Evolutionary conservation across 2,329 filamentous ascomycete genomes (phyloP).

Genomic region (Polychaeton citri): DNA sequence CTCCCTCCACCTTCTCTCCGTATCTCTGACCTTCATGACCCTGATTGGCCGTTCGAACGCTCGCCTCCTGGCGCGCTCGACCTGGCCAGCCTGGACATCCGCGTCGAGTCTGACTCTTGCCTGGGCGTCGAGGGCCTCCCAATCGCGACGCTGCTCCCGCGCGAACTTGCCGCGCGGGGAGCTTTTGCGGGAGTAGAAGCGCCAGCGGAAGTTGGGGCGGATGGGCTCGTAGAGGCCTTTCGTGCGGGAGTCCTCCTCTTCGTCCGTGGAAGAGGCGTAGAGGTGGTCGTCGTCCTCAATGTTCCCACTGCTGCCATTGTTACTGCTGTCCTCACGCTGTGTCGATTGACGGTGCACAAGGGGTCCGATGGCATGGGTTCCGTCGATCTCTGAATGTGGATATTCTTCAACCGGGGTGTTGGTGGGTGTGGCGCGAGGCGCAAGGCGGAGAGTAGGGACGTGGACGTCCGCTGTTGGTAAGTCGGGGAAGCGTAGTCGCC

Average conservation of each 20-base stretch:
- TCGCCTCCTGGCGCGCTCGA: not conserved
- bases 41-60: not conserved
- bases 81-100: not conserved
- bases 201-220: not conserved
- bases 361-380: not conserved
- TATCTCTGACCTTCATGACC: not conserved
- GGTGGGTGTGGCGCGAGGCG: not conserved
- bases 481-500: conserved; percentile 8
- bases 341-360: not conserved
- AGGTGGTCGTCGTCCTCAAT: not conserved
- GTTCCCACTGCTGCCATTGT: not conserved
- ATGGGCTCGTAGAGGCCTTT: not conserved
- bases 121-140: not conserved
- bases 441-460: conserved; percentile 3
- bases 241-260: not conserved
- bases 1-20: not conserved
- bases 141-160: not conserved
- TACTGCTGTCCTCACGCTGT: not conserved
- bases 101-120: not conserved
- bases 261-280: not conserved
- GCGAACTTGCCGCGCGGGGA: too few species aligned
- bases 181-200: too few species aligned
- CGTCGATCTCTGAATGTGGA: not conserved
- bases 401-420: not conserved
- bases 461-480: conserved; percentile 3